Evolutionary conservation across 2,329 filamentous ascomycete genomes (phyloP), one percentile per base, ranked within the genome.

Genomic region (Pseudogymnoascus sp.): DNA sequence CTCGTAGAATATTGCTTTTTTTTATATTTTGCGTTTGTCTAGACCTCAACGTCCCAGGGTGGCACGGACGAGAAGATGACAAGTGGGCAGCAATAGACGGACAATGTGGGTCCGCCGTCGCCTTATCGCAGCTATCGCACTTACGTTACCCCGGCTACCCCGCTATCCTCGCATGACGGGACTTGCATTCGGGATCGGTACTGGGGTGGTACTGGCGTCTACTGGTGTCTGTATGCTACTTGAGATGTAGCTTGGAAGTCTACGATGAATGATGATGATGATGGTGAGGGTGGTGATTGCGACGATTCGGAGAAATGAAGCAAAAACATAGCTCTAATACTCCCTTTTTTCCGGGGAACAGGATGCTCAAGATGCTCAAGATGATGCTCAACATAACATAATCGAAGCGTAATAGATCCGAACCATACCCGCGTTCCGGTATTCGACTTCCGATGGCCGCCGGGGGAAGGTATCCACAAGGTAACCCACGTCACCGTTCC

Each of bases 41-140:
- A 23, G 31, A 34, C 31, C 31, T 34, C 31, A 34, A 34, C 10
- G 31, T 25, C 10, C 28, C 8, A 56, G 50, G 50, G 28, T 56
- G 50, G 50, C 50, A 56, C 50, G 50, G 50, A 56, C 50, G 50
- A 34, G 50, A 56, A 56, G 50, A 18, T 34, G 50, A 12, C 50
- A 56, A 34, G n/a, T 25, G n/a, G 50, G 21, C 50, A 56, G 8
- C 25, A 56, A 34, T 12, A 31, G 4, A 10, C n/a, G 50, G 50
- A 56, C 25, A 56, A 6, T 34, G 50, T 56, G 28, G 50, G 25
- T 34, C 50, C 50, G 25, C 10, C 2, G 6, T 16, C 50, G 28
- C 25, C 50, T 56, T 56, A 56, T 56, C 50, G 25, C 46, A 53
- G 46, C 16, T 16, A 25, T 34, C 50, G 50, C 31, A 12, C 31